phyloP scores from a whole-genome alignment of 768 basidiomycete genomes.

The Mycena floridula region DNA sequence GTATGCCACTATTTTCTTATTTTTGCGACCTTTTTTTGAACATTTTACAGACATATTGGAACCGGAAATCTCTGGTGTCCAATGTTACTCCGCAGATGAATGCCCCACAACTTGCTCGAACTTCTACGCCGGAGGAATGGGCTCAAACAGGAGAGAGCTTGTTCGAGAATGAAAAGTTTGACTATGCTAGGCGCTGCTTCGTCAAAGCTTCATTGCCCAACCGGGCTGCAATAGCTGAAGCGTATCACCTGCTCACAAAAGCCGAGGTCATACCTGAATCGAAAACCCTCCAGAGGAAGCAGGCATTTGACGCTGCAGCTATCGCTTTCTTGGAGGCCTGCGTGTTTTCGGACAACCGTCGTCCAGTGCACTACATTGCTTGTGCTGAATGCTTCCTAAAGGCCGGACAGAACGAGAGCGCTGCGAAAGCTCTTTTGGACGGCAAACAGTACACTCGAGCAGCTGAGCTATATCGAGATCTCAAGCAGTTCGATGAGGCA shows the following conservation, averaged over 20 bases:
- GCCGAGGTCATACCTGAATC: slow-evolving; percentile 26
- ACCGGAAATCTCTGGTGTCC: slow-evolving; percentile 27
- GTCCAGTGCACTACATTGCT: slow-evolving; percentile 29
- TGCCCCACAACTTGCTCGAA: slow-evolving; percentile 34
- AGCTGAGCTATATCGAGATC: slow-evolving; percentile 42
- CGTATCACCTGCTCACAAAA: slow-evolving; percentile 36
- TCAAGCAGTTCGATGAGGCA: slow-evolving; percentile 47
- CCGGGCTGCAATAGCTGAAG: slow-evolving; percentile 32
- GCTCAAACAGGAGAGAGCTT: slow-evolving; percentile 29
- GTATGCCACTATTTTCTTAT: slow-evolving; percentile 24
- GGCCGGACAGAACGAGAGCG: slow-evolving; percentile 31
- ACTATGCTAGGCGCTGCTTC: slow-evolving; percentile 42
- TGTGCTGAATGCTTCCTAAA: slow-evolving; percentile 43
- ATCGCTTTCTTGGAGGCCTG: slow-evolving; percentile 36
- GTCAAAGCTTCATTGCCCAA: slow-evolving; percentile 29
- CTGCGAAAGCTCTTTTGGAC: slow-evolving; percentile 36
- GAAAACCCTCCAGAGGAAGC: slow-evolving; percentile 10
- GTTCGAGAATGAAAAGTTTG: slow-evolving; percentile 26
- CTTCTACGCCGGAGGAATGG: slow-evolving; percentile 42
- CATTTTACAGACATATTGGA: slow-evolving; percentile 35
- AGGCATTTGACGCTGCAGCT: slow-evolving; percentile 35
- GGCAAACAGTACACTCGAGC: slow-evolving; percentile 38
- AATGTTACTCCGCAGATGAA: slow-evolving; percentile 30
- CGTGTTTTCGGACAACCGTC: slow-evolving; percentile 22
- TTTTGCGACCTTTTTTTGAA: background rate